Base-by-base conservation (phyloP, 805 yeast genomes). In the Schwanniomyces pseudopolymorphus region DNA sequence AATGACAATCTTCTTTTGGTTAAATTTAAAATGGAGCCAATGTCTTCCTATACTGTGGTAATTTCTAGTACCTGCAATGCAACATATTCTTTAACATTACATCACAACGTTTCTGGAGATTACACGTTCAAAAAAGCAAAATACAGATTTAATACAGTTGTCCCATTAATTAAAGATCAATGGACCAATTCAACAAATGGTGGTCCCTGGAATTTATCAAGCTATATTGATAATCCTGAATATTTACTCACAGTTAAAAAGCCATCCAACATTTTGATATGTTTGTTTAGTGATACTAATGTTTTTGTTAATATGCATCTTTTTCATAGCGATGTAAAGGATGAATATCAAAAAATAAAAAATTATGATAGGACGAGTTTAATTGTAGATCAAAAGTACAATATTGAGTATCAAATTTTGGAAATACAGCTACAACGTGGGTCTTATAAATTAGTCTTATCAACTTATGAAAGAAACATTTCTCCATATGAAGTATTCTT, bases 221-320 rank as follows among this genome's bases (percentile, higher is more conserved):
- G 75, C 0, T 84, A 72, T 52, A 56, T 77, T 17, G 55, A 66
- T 8, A 84, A 84, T 50, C 89, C 89, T 0, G 87, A 82, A 51
- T 81, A 67, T 42, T 57, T 51, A 7, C 31, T 75, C 1, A 57
- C 58, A 10, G 58, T 63, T 0, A 28, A 44, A 1, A 47, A 51
- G 2, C 40, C 50, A 8, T 50, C 61, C 1, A 55, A 55, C 9
- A 28, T 61, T 1, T 33, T 54, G 10, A 51, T 67, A 0, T 59
- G 52, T 1, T 54, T 69, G 13, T 55, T 65, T 24, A 42, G 61
- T 3, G 51, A 59, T 1, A 39, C 50, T 3, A 48, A 59, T n/a
- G 50, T 56, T 2, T 58, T 69, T 14, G 57, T 79, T 39, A 75
- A 74, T 47, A 52, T 74, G 10, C 78, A 78, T 43, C 43, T 81